phyloP scores from a whole-genome alignment of 2,329 filamentous ascomycete species.

The Beauveria asiatica region DNA sequence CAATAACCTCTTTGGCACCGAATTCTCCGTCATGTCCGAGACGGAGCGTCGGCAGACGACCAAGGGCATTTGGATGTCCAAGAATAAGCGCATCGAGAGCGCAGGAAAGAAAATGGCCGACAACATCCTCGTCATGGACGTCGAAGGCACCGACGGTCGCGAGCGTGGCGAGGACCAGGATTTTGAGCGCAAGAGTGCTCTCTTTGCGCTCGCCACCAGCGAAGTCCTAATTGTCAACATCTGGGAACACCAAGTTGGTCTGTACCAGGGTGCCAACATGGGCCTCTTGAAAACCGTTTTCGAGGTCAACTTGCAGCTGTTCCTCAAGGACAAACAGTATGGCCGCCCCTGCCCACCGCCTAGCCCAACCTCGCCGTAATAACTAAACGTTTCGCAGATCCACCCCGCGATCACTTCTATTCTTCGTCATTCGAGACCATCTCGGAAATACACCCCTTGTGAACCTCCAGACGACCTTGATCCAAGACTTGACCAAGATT shows the following conservation, averaged over 20 bases:
- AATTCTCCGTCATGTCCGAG: slow-evolving; percentile 98
- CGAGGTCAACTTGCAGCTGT: slow-evolving; percentile 94
- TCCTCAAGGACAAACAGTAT: slow-evolving; percentile 89
- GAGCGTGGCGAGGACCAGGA: slow-evolving; percentile 97
- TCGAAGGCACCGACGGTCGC: slow-evolving; percentile 92
- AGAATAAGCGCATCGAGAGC: slow-evolving; percentile 66
- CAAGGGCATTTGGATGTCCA: slow-evolving; percentile 99
- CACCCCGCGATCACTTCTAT: slow-evolving; percentile 81
- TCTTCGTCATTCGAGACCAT: slow-evolving; percentile 98
- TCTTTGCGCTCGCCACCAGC: slow-evolving; percentile 94
- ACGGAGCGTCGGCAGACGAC: slow-evolving; percentile 90
- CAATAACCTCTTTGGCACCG: slow-evolving; percentile 90
- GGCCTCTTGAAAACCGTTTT: slow-evolving; percentile 97
- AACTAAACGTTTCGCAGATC: slow-evolving; percentile 44
- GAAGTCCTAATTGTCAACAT: slow-evolving; percentile 98
- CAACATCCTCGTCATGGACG: slow-evolving; percentile 98
- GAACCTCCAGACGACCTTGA: slow-evolving; percentile 82
- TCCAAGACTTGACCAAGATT: slow-evolving; percentile 84
- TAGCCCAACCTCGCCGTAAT: not conserved
- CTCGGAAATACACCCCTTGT: slow-evolving; percentile 82
- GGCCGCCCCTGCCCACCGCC: slow-evolving; percentile 21
- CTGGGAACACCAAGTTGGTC: slow-evolving; percentile 96
- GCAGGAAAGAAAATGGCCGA: slow-evolving; percentile 67
- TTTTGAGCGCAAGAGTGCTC: slow-evolving; percentile 94
- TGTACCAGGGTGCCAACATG: slow-evolving; percentile 99